Conservation (phyloP, 306 rosid genomes). For the Trichosanthes cucumerina region DNA sequence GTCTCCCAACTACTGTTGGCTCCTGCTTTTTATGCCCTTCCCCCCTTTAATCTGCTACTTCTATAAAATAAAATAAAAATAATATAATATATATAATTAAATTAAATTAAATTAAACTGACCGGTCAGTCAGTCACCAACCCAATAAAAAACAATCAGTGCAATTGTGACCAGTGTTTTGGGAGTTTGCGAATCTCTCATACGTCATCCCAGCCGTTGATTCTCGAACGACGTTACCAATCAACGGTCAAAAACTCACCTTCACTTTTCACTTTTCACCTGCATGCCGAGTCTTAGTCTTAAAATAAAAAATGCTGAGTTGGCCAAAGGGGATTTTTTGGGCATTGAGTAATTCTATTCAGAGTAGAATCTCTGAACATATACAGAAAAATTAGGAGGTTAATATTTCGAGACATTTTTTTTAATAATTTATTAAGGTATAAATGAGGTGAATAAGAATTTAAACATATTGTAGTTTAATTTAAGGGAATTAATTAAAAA, state of each 20-base stretch:
- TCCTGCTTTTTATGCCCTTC: constrained; percentile 1
- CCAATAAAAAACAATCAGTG: constrained; percentile 8
- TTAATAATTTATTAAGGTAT: background rate
- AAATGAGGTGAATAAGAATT: background rate
- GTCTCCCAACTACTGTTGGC: background rate
- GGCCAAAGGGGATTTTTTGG: constrained; percentile 8
- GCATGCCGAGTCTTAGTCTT: background rate
- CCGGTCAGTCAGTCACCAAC: constrained; percentile 9
- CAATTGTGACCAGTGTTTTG: background rate
- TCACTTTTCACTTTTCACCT: constrained; percentile 7
- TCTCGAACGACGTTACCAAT: background rate
- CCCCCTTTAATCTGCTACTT: background rate
- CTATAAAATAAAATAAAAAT: background rate
- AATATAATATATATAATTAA: too few relatives aligned
- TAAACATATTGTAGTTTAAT: background rate
- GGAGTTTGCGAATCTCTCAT: background rate
- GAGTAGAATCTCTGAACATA: background rate
- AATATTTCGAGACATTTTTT: background rate
- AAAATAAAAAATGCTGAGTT: background rate
- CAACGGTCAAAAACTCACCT: background rate
- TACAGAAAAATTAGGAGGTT: background rate
- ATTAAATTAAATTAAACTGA: background rate
- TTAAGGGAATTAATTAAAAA: background rate
- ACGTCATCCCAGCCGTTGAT: background rate
- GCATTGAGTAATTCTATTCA: background rate